Conservation (phyloP, 805 yeast genomes). For the Candida railenensis region DNA sequence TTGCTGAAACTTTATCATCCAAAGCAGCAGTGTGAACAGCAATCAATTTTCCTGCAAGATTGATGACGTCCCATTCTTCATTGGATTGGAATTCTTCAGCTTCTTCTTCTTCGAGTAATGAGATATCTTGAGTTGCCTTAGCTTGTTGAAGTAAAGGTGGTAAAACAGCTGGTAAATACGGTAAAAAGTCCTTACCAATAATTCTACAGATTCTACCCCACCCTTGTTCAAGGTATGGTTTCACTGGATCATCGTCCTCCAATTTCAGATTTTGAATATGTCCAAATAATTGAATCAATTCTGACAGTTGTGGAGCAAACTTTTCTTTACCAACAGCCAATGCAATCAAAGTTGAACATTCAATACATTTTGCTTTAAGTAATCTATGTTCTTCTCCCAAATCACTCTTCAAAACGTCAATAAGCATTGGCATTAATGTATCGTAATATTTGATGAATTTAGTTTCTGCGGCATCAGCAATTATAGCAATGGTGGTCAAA, state of each 20-base stretch:
- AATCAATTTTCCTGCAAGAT: constrained; percentile 85
- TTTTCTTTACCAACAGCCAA: constrained; percentile 92
- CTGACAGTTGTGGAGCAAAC: constrained; percentile 72
- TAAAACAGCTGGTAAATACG: constrained; percentile 77
- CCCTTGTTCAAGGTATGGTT: constrained; percentile 84
- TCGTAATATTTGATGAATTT: constrained; percentile 90
- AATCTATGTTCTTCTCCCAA: constrained; percentile 75
- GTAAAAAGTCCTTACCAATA: constrained; percentile 81
- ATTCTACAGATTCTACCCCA: constrained; percentile 94
- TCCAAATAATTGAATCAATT: constrained; percentile 69
- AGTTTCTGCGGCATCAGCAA: constrained; percentile 93
- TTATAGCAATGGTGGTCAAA: constrained; percentile 91
- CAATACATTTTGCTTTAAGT: constrained; percentile 90
- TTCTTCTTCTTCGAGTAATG: constrained; percentile 86
- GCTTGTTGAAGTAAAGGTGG: constrained; percentile 90
- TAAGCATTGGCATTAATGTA: constrained; percentile 85
- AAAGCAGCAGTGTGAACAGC: constrained; percentile 94
- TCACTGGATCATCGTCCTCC: constrained; percentile 84
- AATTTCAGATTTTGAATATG: constrained; percentile 60
- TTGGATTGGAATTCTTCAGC: constrained; percentile 75
- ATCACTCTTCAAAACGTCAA: constrained; percentile 76
- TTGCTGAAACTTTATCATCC: constrained; percentile 91
- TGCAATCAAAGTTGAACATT: constrained; percentile 92
- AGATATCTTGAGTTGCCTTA: constrained; percentile 84
- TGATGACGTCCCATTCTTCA: constrained; percentile 94